Evolutionary conservation across 1,284 basidiomycete genomes (phyloP), one percentile per base, ranked within the genome.

Genomic region (Laetiporus sulphureus): DNA sequence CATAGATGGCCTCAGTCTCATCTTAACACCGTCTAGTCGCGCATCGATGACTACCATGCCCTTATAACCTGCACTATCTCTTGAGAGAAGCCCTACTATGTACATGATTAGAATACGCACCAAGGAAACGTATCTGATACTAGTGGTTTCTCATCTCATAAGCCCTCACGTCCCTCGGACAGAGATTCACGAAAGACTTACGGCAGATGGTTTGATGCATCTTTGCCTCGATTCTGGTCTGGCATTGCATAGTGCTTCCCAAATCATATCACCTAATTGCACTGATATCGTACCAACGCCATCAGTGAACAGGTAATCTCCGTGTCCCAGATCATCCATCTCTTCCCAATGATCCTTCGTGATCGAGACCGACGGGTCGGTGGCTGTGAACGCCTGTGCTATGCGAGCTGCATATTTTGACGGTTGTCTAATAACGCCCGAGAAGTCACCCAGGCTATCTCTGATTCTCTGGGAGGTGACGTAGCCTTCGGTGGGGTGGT

Each of bases 321-420:
- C 54, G 19, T 51, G 53, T 20, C 62, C 64, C 5, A 86, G 59
- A 54, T 86, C 83, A 0, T 60, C 57, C 31, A 83, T 68, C 47
- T 70, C 65, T 42, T 74, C 69, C 80, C 83, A 84, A 50, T 86
- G 68, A 32, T 67, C 51, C n/a, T 59, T 60, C 3, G 46, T 46
- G 33, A 90, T 75, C 13, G 59, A 59, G 20, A 88, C 72, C 0
- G 83, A 83, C 0, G 79, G 77, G 53, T 85, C 78, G 2, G 88
- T 91, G 1, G 82, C 80, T 0, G 84, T 86, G 54, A 91, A 91
- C 0, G 86, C 85, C 61, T 90, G 88, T 5, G 83, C 83, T 51
- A 91, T 66, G 23, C 88, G 73, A 12, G 88, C 88, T 8, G 85
- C 87, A 56, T 79, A 88, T 55, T 83, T 84, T 1, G 86, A 85